Base-by-base conservation (phyloP, 495 filamentous ascomycete genomes). In the Parathielavia hyrcaniae region DNA sequence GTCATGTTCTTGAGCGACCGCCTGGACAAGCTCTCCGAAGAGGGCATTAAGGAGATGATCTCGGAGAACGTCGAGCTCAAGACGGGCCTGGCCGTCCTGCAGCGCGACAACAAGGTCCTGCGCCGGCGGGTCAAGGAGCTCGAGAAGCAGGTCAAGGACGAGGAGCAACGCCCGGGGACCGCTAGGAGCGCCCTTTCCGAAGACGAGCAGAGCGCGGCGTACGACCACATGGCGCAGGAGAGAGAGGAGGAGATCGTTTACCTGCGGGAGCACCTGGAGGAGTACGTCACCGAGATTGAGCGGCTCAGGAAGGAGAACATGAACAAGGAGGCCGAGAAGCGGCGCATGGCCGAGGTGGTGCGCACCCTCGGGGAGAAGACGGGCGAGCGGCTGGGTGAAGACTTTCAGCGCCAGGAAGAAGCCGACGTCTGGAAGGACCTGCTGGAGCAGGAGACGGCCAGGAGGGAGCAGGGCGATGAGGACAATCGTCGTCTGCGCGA, bases 1-100 rank as follows among this genome's bases (percentile, higher is more conserved):
- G 93, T 97, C 50, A 92, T 96, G 75, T 97, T 95, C 65, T 81
- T 98, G 35, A 93, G 91, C 65, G 90, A 97, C 64, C 87, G 92
- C 11, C 72, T 98, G 30, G 90, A 95, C 72, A 89, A 90, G 66
- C 86, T 91, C 40, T 96, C 90, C 10, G 95, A 97, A 69, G 95
- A 98, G 69, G 89, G 91, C 51, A 86, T 97, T 69, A 95, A 95
- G 73, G 91, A 96, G 67, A 91, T 96, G 86, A 92, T 96, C 61
- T 87, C 88, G 20, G 91, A 97, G 73, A 98, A 96, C 70, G 90
- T 97, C 14, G 91, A 97, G 69, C 78, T 97, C 54, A 91, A 91
- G 67, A 95, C 92, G 4, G 86, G 88, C 49, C 83, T 96, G 57
- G 82, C 91, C 12, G 87, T 91, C 50, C 79, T 89, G 34, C 88